Percentiles rank a stretch among this genome's conserved stretches.
phyloP scores from a whole-genome alignment of 768 basidiomycete species.

The Trametes elegans region DNA sequence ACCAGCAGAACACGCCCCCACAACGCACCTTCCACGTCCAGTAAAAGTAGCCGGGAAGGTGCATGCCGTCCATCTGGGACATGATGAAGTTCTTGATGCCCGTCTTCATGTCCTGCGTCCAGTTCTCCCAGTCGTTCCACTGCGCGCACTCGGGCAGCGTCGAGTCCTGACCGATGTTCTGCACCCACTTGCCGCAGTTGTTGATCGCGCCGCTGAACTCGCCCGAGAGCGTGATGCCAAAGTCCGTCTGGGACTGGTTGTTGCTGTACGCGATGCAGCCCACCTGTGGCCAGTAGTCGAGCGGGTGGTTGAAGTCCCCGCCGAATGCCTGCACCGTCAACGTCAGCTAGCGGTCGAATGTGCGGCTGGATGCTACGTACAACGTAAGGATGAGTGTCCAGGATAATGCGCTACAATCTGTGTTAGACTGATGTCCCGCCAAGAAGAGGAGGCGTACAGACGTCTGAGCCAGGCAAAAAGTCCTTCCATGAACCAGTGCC shows the following conservation, averaged over 20 bases:
- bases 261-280: conserved; percentile 26
- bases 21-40: conserved; percentile 72
- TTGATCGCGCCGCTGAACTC: conserved; percentile 75
- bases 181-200: conserved; percentile 57
- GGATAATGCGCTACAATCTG: conserved; percentile 35
- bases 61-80: conserved; percentile 64
- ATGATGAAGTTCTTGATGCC: conserved; percentile 51
- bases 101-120: conserved; percentile 48
- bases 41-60: conserved; percentile 59
- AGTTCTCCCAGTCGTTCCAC: conserved; percentile 51
- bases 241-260: conserved; percentile 39
- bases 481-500: conserved; percentile 43
- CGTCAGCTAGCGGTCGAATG: neutral
- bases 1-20: neutral
- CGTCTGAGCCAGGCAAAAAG: conserved; percentile 39
- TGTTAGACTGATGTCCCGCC: neutral
- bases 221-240: conserved; percentile 73
- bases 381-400: conserved; percentile 55
- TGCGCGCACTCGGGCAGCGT: conserved; percentile 34
- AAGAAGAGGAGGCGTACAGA: neutral
- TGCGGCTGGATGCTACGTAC: conserved; percentile 17
- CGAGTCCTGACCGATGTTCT: conserved; percentile 29
- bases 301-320: conserved; percentile 26
- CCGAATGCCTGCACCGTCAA: conserved; percentile 24
- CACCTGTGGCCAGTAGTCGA: conserved; percentile 25